phyloP scores from a whole-genome alignment of 2,329 filamentous ascomycete genomes.

The Arthroderma sp. region DNA sequence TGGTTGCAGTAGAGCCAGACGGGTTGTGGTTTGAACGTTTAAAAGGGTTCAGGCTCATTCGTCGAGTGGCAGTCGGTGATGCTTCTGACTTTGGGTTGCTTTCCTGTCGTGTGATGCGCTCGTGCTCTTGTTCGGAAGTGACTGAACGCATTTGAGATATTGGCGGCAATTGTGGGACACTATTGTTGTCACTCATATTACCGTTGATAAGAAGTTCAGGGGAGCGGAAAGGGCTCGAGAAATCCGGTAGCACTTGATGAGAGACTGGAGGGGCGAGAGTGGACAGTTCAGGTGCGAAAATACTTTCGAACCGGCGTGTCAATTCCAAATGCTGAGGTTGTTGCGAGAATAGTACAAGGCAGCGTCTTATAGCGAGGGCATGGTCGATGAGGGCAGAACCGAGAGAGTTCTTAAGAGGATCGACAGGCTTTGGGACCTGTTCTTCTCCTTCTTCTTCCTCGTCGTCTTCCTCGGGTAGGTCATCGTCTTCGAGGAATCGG shows the following conservation, averaged over 20 bases:
- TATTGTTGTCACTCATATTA: background rate
- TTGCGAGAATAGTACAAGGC: constrained; percentile 55
- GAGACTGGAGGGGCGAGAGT: constrained; percentile 42
- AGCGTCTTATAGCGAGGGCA: constrained; percentile 73
- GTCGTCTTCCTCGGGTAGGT: constrained; percentile 20
- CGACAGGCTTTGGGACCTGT: constrained; percentile 30
- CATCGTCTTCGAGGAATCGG: constrained; percentile 49
- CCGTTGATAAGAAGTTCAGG: constrained; percentile 16
- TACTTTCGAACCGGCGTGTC: constrained; percentile 25
- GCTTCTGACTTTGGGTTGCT: constrained; percentile 22
- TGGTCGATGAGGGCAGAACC: constrained; percentile 80
- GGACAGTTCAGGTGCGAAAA: constrained; percentile 50
- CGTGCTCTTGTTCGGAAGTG: constrained; percentile 25
- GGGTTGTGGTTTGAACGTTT: constrained; percentile 26
- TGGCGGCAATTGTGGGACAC: constrained; percentile 13
- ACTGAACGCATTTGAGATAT: constrained; percentile 15
- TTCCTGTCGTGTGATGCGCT: constrained; percentile 19
- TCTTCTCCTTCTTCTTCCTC: constrained; percentile 37
- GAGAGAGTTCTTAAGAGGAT: constrained; percentile 60
- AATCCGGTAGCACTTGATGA: constrained; percentile 29
- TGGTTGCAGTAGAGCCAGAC: constrained; percentile 24
- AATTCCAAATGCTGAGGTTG: constrained; percentile 29
- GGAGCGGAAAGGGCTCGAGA: constrained; percentile 32
- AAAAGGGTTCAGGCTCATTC: constrained; percentile 32
- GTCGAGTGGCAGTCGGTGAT: constrained; percentile 24